Base-by-base conservation (phyloP, 129 eudicot genomes). In the Centella asiatica region DNA sequence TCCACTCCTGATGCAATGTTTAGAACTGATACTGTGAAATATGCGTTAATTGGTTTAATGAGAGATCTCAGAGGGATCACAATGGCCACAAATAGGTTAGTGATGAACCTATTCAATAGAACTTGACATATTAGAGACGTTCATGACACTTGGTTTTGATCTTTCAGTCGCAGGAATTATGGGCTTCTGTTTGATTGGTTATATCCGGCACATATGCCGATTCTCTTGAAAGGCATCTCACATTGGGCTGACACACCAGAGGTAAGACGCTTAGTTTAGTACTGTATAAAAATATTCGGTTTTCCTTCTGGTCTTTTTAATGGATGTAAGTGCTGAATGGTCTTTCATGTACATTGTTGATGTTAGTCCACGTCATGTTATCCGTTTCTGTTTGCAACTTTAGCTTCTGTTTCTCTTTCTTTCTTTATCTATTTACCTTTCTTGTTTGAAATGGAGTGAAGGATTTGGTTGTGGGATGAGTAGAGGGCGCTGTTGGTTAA, bases 201-300 rank as follows among this genome's bases (percentile, higher is more conserved):
- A 66, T 92, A 92, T 82, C 96, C 98, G 44, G 73, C 90, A 62
- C 95, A 80, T 80, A 87, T 87, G 90, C 94, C 95, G n/a, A 71
- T 92, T 48, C 82, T 92, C 45, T 74, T 87, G 60, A 87, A 82
- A 74, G 98, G 95, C 66, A 84, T 92, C 56, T 79, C 98, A 70
- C 94, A 87, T 67, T 92, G 95, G 98, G 98, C 98, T 59, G 96
- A 92, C 69, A 79, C 95, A 28, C 98, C 98, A 0, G 98, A 92
- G 85, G 98, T 92, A 71, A 62, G 71, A 36, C 62, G 42, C 62
- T 66, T 40, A 19, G 49, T 15, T 54, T 47, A 27, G 12, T 25
- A 45, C 5, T 50, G 7, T 27, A 44, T 58, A 23, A 61, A 39
- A 26, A 4, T 36, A 44, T 39, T 29, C 44, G n/a, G 4, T 19